Percentiles rank a stretch among this genome's conserved stretches.
Conservation (phyloP, 129 eudicot species). For the Erigeron canadensis region DNA sequence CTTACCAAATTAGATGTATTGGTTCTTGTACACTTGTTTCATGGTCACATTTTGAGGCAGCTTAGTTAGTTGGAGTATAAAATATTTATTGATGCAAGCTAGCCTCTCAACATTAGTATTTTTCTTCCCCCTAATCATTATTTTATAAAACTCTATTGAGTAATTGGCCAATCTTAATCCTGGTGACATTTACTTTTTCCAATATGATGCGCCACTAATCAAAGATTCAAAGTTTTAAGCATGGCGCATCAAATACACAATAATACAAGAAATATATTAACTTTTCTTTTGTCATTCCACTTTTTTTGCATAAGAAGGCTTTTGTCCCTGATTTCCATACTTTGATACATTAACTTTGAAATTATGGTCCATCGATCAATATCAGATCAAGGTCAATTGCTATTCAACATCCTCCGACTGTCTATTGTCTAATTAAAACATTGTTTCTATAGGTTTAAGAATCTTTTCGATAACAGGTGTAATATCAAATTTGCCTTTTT, state of each 20-base stretch:
- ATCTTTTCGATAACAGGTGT: too few relatives aligned
- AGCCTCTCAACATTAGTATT: neutral
- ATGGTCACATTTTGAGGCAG: conserved; percentile 7
- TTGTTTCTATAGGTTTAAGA: too few relatives aligned
- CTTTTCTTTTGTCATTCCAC: too few relatives aligned
- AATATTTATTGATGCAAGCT: conserved; percentile 17
- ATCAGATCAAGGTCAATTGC: too few relatives aligned
- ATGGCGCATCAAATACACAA: neutral
- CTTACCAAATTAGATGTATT: neutral
- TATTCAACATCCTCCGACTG: too few relatives aligned
- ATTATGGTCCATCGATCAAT: too few relatives aligned
- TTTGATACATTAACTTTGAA: too few relatives aligned
- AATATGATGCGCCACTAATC: neutral
- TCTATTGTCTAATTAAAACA: too few relatives aligned
- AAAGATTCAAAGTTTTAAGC: neutral
- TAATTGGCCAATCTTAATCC: neutral
- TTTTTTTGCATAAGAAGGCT: too few relatives aligned
- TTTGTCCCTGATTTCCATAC: too few relatives aligned
- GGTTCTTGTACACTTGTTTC: conserved; percentile 3
- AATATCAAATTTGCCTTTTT: too few relatives aligned
- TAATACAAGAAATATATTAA: neutral
- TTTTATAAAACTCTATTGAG: neutral
- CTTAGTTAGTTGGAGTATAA: conserved; percentile 5
- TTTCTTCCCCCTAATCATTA: conserved; percentile 20
- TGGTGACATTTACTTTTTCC: neutral